Conservation (phyloP, 768 basidiomycete genomes). For the Amanita pallidorosea region DNA sequence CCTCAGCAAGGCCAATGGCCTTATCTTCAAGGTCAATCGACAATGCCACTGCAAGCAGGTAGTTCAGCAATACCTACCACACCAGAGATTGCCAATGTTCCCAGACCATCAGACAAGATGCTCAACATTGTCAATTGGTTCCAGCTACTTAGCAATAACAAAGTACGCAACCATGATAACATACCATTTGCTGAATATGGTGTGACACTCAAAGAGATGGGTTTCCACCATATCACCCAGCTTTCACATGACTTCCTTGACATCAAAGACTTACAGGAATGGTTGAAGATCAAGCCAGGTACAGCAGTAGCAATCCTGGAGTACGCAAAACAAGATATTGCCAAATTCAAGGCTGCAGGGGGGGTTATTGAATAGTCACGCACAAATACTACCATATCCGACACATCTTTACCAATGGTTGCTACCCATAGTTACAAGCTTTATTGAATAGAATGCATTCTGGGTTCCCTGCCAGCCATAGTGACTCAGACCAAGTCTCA, state of each 20-base stretch:
- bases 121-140: conserved; percentile 3
- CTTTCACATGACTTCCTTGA: conserved; percentile 1
- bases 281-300: conserved; percentile 4
- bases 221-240: conserved; percentile 4
- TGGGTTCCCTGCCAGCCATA: no score
- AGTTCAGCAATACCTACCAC: neutral
- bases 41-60: neutral
- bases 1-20: neutral
- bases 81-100: neutral
- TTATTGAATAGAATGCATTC: no score
- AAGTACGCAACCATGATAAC: neutral
- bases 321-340: conserved; percentile 1
- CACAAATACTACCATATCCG: neutral
- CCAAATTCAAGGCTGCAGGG: neutral
- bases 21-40: neutral
- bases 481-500: no score
- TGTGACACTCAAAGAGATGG: conserved; percentile 3
- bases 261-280: conserved; percentile 5
- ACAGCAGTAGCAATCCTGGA: conserved; percentile 5
- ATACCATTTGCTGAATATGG: conserved; percentile 3
- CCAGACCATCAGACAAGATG: neutral
- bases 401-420: no score
- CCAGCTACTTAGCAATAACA: neutral
- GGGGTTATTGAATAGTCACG: neutral
- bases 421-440: no score